Conservation (phyloP, 1,284 basidiomycete species). For the Fomitopsis pinicola region DNA sequence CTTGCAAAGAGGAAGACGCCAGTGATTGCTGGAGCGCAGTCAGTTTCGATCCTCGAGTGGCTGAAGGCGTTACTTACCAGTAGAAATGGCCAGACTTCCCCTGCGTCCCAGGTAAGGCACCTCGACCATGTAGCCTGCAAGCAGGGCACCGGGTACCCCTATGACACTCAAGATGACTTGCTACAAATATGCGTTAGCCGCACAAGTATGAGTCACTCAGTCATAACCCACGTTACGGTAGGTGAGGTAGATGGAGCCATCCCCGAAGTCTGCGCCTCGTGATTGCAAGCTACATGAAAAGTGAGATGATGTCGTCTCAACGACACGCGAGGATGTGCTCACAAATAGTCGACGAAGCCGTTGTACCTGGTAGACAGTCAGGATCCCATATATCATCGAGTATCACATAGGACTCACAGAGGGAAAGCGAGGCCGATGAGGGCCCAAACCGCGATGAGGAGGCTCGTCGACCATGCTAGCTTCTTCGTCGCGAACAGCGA, state of each 20-base stretch:
- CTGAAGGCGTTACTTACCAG: slow-evolving; percentile 29
- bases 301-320: not conserved
- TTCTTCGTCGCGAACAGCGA: slow-evolving; percentile 60
- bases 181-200: slow-evolving; percentile 24
- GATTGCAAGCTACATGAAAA: slow-evolving; percentile 40
- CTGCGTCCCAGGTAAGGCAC: slow-evolving; percentile 54
- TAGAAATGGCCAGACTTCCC: slow-evolving; percentile 59
- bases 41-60: not conserved
- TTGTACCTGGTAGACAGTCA: slow-evolving; percentile 41
- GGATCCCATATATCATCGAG: not conserved
- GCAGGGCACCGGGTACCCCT: slow-evolving; percentile 62
- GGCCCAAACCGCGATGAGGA: slow-evolving; percentile 56
- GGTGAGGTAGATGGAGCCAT: slow-evolving; percentile 57
- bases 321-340: slow-evolving; percentile 16
- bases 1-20: slow-evolving; percentile 66
- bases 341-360: slow-evolving; percentile 63
- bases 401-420: slow-evolving; percentile 35
- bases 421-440: slow-evolving; percentile 75
- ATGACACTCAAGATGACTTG: slow-evolving; percentile 67
- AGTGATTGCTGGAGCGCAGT: slow-evolving; percentile 43
- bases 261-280: slow-evolving; percentile 60
- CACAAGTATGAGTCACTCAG: not conserved
- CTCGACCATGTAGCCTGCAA: slow-evolving; percentile 60
- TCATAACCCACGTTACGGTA: slow-evolving; percentile 54
- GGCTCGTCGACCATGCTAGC: slow-evolving; percentile 55